A percentile compares a stretch with the other conserved stretches of the same genome.
Evolutionary conservation across 768 basidiomycete species (phyloP).

Genomic region (Amanita polypyramis): DNA sequence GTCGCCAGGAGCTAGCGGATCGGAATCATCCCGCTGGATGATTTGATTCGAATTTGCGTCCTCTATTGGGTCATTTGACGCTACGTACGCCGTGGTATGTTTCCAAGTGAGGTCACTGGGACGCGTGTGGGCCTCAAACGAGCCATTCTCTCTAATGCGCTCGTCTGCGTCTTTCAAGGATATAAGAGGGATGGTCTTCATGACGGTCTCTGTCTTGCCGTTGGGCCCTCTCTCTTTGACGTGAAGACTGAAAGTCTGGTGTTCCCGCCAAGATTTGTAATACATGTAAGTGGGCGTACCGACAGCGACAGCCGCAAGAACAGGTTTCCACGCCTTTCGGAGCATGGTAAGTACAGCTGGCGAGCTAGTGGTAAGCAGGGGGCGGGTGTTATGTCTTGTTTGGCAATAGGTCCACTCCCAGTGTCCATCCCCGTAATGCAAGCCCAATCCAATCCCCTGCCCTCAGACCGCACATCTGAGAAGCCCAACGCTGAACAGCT

Average conservation of each 20-base stretch:
- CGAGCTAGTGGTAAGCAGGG: neutral
- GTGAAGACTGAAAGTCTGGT: constrained; percentile 48
- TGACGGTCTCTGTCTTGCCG: constrained; percentile 48
- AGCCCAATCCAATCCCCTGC: neutral
- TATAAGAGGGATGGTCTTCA: constrained; percentile 43
- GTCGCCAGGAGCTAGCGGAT: constrained; percentile 53
- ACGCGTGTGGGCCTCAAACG: constrained; percentile 31
- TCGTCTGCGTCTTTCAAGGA: constrained; percentile 44
- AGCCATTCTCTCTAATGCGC: constrained; percentile 46
- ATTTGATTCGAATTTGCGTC: constrained; percentile 73
- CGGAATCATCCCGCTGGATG: constrained; percentile 50
- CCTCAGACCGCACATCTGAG: neutral
- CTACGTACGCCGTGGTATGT: constrained; percentile 67
- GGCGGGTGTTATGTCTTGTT: too few species aligned
- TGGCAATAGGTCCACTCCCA: too few species aligned
- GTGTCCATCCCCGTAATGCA: constrained; percentile 2
- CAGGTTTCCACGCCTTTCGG: constrained; percentile 57
- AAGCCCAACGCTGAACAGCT: constrained; percentile 17
- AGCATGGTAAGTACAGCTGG: constrained; percentile 35
- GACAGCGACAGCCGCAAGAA: constrained; percentile 44
- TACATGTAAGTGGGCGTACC: constrained; percentile 51
- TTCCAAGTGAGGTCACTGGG: constrained; percentile 58
- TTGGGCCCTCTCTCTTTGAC: constrained; percentile 45
- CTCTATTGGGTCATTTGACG: constrained; percentile 88
- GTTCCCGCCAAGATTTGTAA: constrained; percentile 32